Evolutionary conservation across 1,284 basidiomycete species (phyloP).

Genomic region (Xerocomus cyaneibrunnescens): DNA sequence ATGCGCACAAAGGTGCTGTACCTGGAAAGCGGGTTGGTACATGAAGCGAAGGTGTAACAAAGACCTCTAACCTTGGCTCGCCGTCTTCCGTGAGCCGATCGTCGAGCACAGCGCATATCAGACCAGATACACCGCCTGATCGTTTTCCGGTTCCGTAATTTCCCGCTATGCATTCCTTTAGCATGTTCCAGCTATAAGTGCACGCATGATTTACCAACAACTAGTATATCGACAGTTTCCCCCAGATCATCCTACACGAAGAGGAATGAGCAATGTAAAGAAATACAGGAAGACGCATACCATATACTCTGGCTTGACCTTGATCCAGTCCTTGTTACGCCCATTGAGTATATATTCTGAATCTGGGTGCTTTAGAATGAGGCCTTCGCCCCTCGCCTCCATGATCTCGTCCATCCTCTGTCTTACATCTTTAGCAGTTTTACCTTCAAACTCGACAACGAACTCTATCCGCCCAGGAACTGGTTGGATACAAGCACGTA

Average conservation of each 20-base stretch:
- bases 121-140: constrained; percentile 75
- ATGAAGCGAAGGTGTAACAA: background rate
- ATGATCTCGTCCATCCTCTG: constrained; percentile 79
- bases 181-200: background rate
- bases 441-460: constrained; percentile 67
- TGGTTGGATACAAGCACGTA: constrained; percentile 59
- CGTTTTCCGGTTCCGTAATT: constrained; percentile 74
- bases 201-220: constrained; percentile 62
- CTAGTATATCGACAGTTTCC: constrained; percentile 85
- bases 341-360: constrained; percentile 83
- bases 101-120: constrained; percentile 76
- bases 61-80: constrained; percentile 55
- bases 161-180: constrained; percentile 46
- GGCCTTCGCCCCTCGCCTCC: constrained; percentile 81
- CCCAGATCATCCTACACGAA: constrained; percentile 74
- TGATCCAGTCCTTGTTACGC: constrained; percentile 88
- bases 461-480: constrained; percentile 81
- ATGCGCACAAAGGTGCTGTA: constrained; percentile 83
- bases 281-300: constrained; percentile 39
- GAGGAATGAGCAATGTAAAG: constrained; percentile 4
- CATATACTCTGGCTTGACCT: constrained; percentile 94
- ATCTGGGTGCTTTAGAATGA: constrained; percentile 85
- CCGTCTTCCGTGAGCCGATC: constrained; percentile 56
- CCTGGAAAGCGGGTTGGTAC: constrained; percentile 37
- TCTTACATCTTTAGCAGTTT: constrained; percentile 77